A percentile compares a stretch with the other conserved stretches of the same genome.
Conservation (phyloP, 2,329 filamentous ascomycete genomes). For the Mycocentrospora acerina region DNA sequence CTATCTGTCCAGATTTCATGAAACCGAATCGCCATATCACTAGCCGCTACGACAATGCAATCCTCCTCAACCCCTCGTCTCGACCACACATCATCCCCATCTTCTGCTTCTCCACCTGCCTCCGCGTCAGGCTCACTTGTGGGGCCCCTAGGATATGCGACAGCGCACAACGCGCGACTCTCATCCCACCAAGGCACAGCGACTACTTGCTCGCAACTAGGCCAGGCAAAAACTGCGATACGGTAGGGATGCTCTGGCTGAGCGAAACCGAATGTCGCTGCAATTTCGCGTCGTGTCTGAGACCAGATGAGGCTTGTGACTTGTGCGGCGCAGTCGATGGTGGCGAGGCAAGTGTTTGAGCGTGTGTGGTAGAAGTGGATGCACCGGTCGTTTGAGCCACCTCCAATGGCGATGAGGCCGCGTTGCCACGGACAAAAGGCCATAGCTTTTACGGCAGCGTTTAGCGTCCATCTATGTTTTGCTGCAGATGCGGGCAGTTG, state of each 20-base stretch:
- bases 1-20: slow-evolving; percentile 87
- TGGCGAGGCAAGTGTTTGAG: slow-evolving; percentile 81
- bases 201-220: slow-evolving; percentile 81
- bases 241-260: slow-evolving; percentile 86
- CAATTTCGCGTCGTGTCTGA: slow-evolving; percentile 80
- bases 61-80: slow-evolving; percentile 66
- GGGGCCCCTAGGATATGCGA: slow-evolving; percentile 73
- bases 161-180: slow-evolving; percentile 80
- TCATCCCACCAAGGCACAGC: slow-evolving; percentile 82
- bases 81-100: slow-evolving; percentile 57
- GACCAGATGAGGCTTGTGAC: slow-evolving; percentile 94
- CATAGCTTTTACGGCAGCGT: slow-evolving; percentile 92
- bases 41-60: slow-evolving; percentile 88
- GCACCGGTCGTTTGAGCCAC: slow-evolving; percentile 89
- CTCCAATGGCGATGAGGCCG: slow-evolving; percentile 83
- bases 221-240: slow-evolving; percentile 94
- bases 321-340: slow-evolving; percentile 89
- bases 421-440: slow-evolving; percentile 95
- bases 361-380: slow-evolving; percentile 93
- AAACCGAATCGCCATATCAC: slow-evolving; percentile 90
- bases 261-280: slow-evolving; percentile 89
- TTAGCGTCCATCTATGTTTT: slow-evolving; percentile 74
- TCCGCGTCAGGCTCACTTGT: slow-evolving; percentile 22
- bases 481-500: slow-evolving; percentile 59
- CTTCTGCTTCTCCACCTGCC: slow-evolving; percentile 33